Base-by-base conservation (phyloP, 1,284 basidiomycete species). In the Sanghuangporus weigelae region DNA sequence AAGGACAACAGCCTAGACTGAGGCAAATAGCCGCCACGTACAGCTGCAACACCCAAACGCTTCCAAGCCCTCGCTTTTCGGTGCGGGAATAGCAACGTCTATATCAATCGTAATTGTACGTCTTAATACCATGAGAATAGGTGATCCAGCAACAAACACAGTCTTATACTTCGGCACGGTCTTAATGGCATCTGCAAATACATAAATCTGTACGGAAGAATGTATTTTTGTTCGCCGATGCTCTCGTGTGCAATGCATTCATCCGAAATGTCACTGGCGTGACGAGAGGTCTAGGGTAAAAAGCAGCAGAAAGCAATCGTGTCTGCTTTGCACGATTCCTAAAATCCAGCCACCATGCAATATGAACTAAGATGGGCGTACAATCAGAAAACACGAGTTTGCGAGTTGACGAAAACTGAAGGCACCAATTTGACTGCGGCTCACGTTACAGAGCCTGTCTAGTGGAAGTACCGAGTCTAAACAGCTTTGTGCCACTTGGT, bases 1-100 rank as follows among this genome's bases (percentile, higher is more conserved):
- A 54, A 85, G 89, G 46, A 92, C 86, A 26, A 85, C 85, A 56
- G 79, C 84, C 86, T 90, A 68, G 26, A 36, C 14, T 31, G 14
- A 55, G 36, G 8, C 31, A 26, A 5, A 21, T 5, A 31, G 26
- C 26, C 21, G 26, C 39, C 35, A 73, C 81, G 63, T 67, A 84
- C 81, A 12, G 79, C 81, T 38, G 81, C 82, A 62, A 83, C 75
- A 21, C 75, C 82, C 59, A 79, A 79, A 42, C 77, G 76, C 70
- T 73, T 81, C 81, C 81, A 83, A 10, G 78, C 74, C n/a, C 16
- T 80, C 75, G 49, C 74, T 67, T 42, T 78, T 76, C 2, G 77
- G 73, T 5, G 77, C 71, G 7, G 72, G 72, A 35, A 72, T 64
- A 16, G 78, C 71, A 2, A 82, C 71, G 3, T 74, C 69, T 0